Percentiles rank a stretch among this genome's conserved stretches.
Evolutionary conservation across 1,139 yeast species (phyloP).

Genomic region (Yamadazyma siamensis): DNA sequence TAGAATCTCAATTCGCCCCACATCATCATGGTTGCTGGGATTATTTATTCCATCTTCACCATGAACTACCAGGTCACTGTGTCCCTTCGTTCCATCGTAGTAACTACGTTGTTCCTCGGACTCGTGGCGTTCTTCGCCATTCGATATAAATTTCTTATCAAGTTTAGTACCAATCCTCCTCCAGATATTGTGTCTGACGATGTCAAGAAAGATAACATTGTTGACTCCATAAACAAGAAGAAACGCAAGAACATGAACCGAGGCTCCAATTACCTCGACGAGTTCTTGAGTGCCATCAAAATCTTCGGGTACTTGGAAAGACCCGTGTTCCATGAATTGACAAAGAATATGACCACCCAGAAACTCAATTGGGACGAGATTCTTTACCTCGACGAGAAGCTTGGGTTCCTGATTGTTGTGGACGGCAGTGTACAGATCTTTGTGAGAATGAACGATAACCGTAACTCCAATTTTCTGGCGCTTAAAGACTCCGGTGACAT

Average conservation of each 20-base stretch:
- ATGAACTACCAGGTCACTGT: conserved; percentile 31
- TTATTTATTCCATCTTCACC: conserved; percentile 18
- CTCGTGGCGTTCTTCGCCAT: conserved; percentile 28
- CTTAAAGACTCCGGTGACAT: conserved; percentile 25
- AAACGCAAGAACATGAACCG: conserved; percentile 21
- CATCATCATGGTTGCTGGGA: neutral
- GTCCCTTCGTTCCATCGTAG: conserved; percentile 19
- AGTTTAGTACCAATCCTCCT: conserved; percentile 28
- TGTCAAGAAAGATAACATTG: conserved; percentile 19
- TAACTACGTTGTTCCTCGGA: conserved; percentile 15
- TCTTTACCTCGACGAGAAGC: conserved; percentile 63
- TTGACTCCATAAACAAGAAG: conserved; percentile 29
- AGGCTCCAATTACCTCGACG: conserved; percentile 64
- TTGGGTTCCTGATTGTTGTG: conserved; percentile 91
- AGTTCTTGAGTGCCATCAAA: conserved; percentile 84
- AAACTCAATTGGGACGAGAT: conserved; percentile 76
- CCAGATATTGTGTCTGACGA: conserved; percentile 11
- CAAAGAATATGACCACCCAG: conserved; percentile 89
- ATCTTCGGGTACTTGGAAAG: conserved; percentile 91
- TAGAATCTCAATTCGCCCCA: neutral
- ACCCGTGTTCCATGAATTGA: conserved; percentile 87
- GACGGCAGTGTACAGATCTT: conserved; percentile 87
- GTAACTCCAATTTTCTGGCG: conserved; percentile 7
- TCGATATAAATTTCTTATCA: conserved; percentile 37
- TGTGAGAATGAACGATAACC: conserved; percentile 45